Evolutionary conservation across 2,329 filamentous ascomycete species (phyloP), one percentile per base, ranked within the genome.

Genomic region (Ilyonectria destructans): DNA sequence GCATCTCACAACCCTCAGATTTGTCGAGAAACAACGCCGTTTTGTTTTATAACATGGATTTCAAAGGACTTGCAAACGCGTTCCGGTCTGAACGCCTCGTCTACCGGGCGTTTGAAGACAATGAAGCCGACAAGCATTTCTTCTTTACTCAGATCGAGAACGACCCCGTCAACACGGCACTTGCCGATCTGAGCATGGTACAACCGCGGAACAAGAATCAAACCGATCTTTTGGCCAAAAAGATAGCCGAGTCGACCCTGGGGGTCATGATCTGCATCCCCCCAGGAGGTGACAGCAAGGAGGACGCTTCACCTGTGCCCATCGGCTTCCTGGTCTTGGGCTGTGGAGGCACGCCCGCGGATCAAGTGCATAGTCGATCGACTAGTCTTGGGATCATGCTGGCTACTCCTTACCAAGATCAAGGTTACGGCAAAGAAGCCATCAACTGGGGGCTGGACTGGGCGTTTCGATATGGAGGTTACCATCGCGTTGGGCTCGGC

Each of bases 391-490:
- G 79, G 0, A 76, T 86, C n/a, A 71, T 75, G 0, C 77, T 86
- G 6, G 69, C 80, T 2, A 70, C 75, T 0, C 8, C 63, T 0
- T 80, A 81, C 58, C 82, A 85, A 61, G 76, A 78, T 0, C 69
- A 78, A 21, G 84, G 85, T 0, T 87, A 87, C 61, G 85, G 85
- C 1, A 72, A 70, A 7, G 85, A 87, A 69, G 82, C 83, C 1
- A 83, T 87, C 51, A 76, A 78, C 29, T 88, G 85, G 85, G 80
- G 75, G 0, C 69, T 86, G 4, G 79, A 84, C 26, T 87, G 85
- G 80, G 82, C 82, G 0, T 88, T 88, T 68, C 70, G 73, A 6
- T 76, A 77, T n/a, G 84, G 79, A 1, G 82, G 82, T 0, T 71
- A 85, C 74, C 85, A 87, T 68, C 76, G 82, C 5, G 81, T 87